Conservation (phyloP, 2,329 filamentous ascomycete genomes). For the Epichloe scottii region DNA sequence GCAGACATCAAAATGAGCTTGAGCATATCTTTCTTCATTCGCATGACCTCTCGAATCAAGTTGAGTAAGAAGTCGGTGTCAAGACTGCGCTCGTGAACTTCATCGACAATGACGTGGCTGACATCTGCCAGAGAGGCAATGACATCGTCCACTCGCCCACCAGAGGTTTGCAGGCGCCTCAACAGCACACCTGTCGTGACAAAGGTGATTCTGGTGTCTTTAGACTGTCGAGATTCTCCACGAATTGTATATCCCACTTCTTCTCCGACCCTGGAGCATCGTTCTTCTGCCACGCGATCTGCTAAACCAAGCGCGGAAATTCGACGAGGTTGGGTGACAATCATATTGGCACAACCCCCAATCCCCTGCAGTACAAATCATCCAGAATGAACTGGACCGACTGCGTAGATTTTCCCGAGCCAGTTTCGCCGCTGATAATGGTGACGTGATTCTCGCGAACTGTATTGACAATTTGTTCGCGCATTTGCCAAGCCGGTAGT, state of each 20-base stretch:
- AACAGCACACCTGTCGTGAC: slow-evolving; percentile 91
- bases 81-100: slow-evolving; percentile 89
- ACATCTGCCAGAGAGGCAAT: slow-evolving; percentile 74
- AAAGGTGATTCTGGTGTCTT: slow-evolving; percentile 79
- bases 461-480: slow-evolving; percentile 61
- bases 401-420: slow-evolving; percentile 93
- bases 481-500: slow-evolving; percentile 79
- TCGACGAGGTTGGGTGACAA: slow-evolving; percentile 88
- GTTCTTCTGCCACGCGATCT: slow-evolving; percentile 86
- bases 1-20: slow-evolving; percentile 95
- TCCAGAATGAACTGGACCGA: slow-evolving; percentile 93
- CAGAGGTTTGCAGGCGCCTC: slow-evolving; percentile 79
- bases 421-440: slow-evolving; percentile 94
- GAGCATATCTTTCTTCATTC: slow-evolving; percentile 60
- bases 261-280: slow-evolving; percentile 67
- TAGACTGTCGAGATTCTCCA: slow-evolving; percentile 68
- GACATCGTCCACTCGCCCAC: slow-evolving; percentile 67
- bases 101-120: slow-evolving; percentile 89
- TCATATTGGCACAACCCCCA: slow-evolving; percentile 77
- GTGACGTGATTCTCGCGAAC: slow-evolving; percentile 75
- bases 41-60: slow-evolving; percentile 71
- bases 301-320: slow-evolving; percentile 91
- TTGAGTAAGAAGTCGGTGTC: slow-evolving; percentile 92
- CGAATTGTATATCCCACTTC: slow-evolving; percentile 89
- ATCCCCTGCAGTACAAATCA: slow-evolving; percentile 64